Base-by-base conservation (phyloP, 129 eudicot species). In the Escallonia rubra region DNA sequence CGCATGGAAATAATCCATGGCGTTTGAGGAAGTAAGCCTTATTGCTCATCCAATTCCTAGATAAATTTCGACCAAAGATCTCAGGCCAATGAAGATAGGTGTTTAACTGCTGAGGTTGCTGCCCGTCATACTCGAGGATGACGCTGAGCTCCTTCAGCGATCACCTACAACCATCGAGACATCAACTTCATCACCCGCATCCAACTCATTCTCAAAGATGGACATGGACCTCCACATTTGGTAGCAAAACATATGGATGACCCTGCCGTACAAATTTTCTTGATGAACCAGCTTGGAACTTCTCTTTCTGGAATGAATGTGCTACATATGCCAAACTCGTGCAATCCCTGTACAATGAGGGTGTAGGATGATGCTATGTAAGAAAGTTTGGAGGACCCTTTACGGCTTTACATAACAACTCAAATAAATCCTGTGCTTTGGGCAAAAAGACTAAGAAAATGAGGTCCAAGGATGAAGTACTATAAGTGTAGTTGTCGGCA, bases 241-340 rank as follows among this genome's bases (percentile, higher is more conserved):
- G 52, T 7, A n/a, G 41, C n/a, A 43, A 77, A 77, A 6, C 60
- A 65, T 47, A 71, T 58, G 7, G 59, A 65, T 6, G 72, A 4
- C 1, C 68, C 68, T 12, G 8, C 45, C 38, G 7, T 60, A 23
- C 34, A 23, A 23, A 23, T 23, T 54, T 52, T 60, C 6, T 77
- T 23, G 11, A 48, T 48, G 16, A 5, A 60, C 55, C 65, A 55
- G 14, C 50, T 54, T 7, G 62, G 74, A 55, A 61, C 63, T 50
- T 55, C 13, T 5, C 59, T 40, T 10, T 10, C 71, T 40, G 61
- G 74, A 16, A 72, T 41, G 67, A 57, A 72, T 13, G 70, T 56
- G 74, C 70, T 72, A 57, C 14, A 72, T 78, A 78, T 78, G 56
- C 68, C 65, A 14, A 73, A 74, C 64, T 79, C 83, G 16, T 69